phyloP scores from a whole-genome alignment of 2,329 filamentous ascomycete genomes.

The Ophioceras dolichostomum region DNA sequence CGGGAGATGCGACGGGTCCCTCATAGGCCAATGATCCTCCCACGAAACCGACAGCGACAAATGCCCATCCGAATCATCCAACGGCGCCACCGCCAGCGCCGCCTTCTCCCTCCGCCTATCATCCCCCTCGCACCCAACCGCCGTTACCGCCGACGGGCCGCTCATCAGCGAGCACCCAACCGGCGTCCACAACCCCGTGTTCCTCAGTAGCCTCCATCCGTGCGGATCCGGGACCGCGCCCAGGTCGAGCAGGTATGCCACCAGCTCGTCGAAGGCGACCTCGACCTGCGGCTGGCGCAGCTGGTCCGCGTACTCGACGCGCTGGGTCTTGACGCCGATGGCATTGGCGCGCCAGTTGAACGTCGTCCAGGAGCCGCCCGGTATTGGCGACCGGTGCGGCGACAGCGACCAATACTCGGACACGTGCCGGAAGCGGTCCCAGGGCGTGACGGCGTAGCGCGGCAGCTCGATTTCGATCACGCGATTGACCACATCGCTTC shows the following conservation, averaged over 20 bases:
- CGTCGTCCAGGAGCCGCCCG: constrained; percentile 51
- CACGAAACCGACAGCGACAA: constrained; percentile 45
- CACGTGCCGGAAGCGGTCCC: constrained; percentile 39
- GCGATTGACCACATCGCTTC: constrained; percentile 51
- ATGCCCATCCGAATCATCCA: constrained; percentile 49
- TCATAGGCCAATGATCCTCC: constrained; percentile 39
- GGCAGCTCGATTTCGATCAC: constrained; percentile 56
- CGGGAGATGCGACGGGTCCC: constrained; percentile 38
- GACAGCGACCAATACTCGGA: constrained; percentile 46
- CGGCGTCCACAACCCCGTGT: constrained; percentile 48
- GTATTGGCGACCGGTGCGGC: constrained; percentile 36
- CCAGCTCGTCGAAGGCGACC: constrained; percentile 43
- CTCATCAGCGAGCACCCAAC: constrained; percentile 43
- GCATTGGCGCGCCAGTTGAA: constrained; percentile 55
- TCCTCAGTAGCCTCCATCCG: constrained; percentile 44
- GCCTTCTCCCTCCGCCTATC: too few relatives aligned
- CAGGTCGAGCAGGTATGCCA: constrained; percentile 50
- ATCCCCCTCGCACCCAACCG: too few relatives aligned
- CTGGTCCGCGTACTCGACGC: constrained; percentile 49
- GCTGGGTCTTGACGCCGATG: constrained; percentile 49
- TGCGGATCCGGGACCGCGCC: constrained; percentile 48
- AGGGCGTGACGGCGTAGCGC: constrained; percentile 49
- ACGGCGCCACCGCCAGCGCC: constrained; percentile 38
- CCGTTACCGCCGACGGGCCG: constrained; percentile 36
- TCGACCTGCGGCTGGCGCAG: constrained; percentile 40